Base-by-base conservation (phyloP, 345 rosid species). In the Euphorbia lathyris region DNA sequence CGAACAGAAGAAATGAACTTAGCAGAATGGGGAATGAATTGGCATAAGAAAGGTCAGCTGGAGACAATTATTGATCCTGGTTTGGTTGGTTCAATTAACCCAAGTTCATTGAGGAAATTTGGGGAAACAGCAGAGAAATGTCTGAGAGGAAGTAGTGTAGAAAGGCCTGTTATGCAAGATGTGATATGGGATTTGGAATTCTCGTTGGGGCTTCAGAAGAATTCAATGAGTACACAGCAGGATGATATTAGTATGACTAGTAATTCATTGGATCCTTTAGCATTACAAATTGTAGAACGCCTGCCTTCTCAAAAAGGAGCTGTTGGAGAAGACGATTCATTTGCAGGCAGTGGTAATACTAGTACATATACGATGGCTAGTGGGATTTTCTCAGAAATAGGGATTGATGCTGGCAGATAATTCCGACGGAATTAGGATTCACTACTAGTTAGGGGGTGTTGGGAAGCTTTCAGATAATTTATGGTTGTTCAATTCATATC, bases 121-220 rank as follows among this genome's bases (percentile, higher is more conserved):
- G 61, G 69, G 9, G 88, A 84, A 48, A 75, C 77, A 0, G 84
- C 79, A 0, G 85, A 84, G 80, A 88, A 84, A 69, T 92, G 97
- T 79, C 72, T 89, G 84, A 76, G 65, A 22, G 86, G 78, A 22
- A 68, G 77, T 20, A 81, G 81, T 0, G 57, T 25, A 1, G 83
- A 83, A 71, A 83, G 93, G 72, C 88, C 92, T 45, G 70, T 64
- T 2, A 89, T 92, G 96, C 72, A 48, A 3, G 85, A 84, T 67
- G 89, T 88, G 72, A 63, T 79, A 5, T 91, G 90, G 86, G 88
- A 85, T 72, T 71, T 83, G 81, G 81, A 82, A 66, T 78, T 76
- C 32, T 74, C 88, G 22, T 51, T 87, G 58, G 76, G 56, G 60
- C 83, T 84, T 40, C 88, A 86, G 63, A 60, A 62, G 70, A 74